Conservation (phyloP, 495 filamentous ascomycete genomes). For the Aspergillus incahuasiensis region DNA sequence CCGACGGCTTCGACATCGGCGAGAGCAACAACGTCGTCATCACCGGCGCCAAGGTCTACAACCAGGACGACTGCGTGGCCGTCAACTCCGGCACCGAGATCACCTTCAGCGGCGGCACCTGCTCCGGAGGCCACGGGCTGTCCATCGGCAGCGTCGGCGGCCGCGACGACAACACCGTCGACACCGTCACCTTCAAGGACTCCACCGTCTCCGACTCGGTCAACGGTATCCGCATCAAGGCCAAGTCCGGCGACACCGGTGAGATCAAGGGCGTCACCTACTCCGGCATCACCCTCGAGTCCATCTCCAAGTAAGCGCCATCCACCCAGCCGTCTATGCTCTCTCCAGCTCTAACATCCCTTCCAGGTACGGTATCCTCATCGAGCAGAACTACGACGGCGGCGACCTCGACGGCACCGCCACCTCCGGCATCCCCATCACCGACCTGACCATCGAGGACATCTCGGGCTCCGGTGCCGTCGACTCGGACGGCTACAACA, state of each 20-base stretch:
- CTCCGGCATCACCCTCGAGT: constrained; percentile 53
- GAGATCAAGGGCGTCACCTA: constrained; percentile 55
- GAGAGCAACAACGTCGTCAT: constrained; percentile 50
- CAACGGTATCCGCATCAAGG: constrained; percentile 57
- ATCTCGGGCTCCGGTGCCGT: constrained; percentile 48
- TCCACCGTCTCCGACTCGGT: constrained; percentile 49
- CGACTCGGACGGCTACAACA: constrained; percentile 19
- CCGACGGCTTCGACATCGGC: constrained; percentile 64
- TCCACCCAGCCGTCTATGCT: background rate
- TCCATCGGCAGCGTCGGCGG: constrained; percentile 66
- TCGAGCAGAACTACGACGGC: constrained; percentile 67
- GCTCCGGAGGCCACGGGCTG: constrained; percentile 59
- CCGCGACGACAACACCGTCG: constrained; percentile 54
- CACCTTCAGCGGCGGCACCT: constrained; percentile 46
- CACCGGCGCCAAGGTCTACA: constrained; percentile 50
- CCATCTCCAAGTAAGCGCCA: constrained; percentile 33
- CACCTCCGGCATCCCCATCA: constrained; percentile 60
- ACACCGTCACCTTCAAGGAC: constrained; percentile 49
- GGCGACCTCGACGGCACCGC: constrained; percentile 54
- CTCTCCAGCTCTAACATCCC: background rate
- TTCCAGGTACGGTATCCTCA: constrained; percentile 57
- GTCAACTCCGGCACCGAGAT: constrained; percentile 58
- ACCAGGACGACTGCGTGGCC: constrained; percentile 65
- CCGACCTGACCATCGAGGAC: constrained; percentile 47
- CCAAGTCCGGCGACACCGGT: constrained; percentile 52